Percentiles rank a stretch among this genome's conserved stretches.
phyloP scores from a whole-genome alignment of 2,329 filamentous ascomycete species.

The Pyrenochaeta sp. region DNA sequence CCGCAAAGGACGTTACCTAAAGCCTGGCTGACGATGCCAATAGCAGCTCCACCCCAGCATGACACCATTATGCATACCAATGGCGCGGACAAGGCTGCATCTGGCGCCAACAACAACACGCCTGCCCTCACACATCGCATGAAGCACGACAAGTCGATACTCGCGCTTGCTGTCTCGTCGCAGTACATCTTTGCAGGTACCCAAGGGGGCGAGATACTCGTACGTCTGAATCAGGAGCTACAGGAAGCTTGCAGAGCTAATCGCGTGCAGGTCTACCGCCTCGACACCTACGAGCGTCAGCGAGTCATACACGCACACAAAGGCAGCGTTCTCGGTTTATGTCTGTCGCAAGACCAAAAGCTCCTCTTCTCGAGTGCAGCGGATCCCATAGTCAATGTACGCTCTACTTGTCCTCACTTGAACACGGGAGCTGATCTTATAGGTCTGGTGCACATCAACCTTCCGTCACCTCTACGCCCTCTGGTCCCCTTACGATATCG shows the following conservation, averaged over 20 bases:
- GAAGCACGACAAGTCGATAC: slow-evolving; percentile 78
- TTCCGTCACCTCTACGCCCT: slow-evolving; percentile 85
- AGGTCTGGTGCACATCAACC: slow-evolving; percentile 82
- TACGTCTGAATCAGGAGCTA: slow-evolving; percentile 42
- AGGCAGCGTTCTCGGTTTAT: slow-evolving; percentile 87
- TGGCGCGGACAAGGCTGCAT: slow-evolving; percentile 15
- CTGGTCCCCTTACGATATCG: slow-evolving; percentile 92
- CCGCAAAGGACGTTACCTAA: slow-evolving; percentile 10
- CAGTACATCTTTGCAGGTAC: slow-evolving; percentile 89
- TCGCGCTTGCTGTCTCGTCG: slow-evolving; percentile 82
- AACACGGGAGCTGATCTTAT: slow-evolving; percentile 12
- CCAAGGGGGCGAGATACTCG: slow-evolving; percentile 90
- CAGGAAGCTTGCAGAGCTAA: slow-evolving; percentile 22
- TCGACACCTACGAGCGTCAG: slow-evolving; percentile 85
- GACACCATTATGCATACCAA: slow-evolving; percentile 29
- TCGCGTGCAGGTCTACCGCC: slow-evolving; percentile 72
- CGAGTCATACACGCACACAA: slow-evolving; percentile 86
- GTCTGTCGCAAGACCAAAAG: slow-evolving; percentile 75
- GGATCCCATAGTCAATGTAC: slow-evolving; percentile 87
- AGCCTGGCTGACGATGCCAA: slow-evolving; percentile 38
- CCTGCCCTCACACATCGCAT: slow-evolving; percentile 79
- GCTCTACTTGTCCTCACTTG: slow-evolving; percentile 5
- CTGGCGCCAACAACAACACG: slow-evolving; percentile 13
- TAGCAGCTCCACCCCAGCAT: slow-evolving; percentile 38
- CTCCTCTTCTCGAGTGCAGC: slow-evolving; percentile 92